These are phyloP conservation scores for Citrullus amarus DNA, from an alignment of 306 rosid genomes.

Conservation along the genomic window DNA sequence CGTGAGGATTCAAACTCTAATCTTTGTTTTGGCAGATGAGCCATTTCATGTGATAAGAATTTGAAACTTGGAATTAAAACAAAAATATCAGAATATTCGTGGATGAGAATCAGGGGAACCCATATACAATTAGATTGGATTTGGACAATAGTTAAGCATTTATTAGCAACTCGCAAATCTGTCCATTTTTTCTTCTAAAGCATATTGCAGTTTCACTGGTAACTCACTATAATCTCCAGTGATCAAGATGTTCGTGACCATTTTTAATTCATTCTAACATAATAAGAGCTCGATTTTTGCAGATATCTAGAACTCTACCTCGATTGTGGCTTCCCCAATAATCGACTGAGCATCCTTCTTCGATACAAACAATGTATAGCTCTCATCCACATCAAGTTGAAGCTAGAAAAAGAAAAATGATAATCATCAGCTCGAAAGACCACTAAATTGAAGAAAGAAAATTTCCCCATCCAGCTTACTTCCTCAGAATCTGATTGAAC, in stretches of 20 bases:
- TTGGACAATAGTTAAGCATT: neutral
- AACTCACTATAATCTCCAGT: neutral
- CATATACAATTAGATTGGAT: neutral
- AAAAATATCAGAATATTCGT: neutral
- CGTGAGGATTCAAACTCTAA: neutral
- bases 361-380: conserved; percentile 52
- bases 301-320: conserved; percentile 27
- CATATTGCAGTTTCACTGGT: neutral
- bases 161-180: neutral
- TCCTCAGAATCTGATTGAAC: conserved; percentile 47
- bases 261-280: neutral
- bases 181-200: neutral
- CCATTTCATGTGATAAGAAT: neutral
- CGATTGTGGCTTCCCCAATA: conserved; percentile 48
- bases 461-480: conserved; percentile 15
- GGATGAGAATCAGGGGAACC: neutral
- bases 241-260: neutral
- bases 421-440: neutral
- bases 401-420: conserved; percentile 31
- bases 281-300: neutral
- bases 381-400: conserved; percentile 90
- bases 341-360: conserved; percentile 34
- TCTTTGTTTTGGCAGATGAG: neutral
- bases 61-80: neutral
- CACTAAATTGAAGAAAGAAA: neutral